Evolutionary conservation across 257 asterid genomes (phyloP).

Genomic region (Salvia hispanica): DNA sequence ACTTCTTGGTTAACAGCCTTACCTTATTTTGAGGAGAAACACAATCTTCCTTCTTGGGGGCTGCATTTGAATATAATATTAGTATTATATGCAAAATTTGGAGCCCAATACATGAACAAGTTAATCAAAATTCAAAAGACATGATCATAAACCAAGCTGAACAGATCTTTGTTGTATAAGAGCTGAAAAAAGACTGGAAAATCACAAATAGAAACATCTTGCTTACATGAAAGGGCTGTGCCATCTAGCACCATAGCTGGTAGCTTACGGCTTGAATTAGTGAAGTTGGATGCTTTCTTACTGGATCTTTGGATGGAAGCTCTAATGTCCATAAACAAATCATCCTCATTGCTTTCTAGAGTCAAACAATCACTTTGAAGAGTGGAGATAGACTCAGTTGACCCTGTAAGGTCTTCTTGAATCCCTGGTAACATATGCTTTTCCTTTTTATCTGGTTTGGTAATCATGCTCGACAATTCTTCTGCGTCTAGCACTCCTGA

Average conservation of each 20-base stretch:
- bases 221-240: conserved; percentile 59
- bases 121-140: background rate
- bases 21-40: conserved; percentile 53
- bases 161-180: conserved; percentile 1
- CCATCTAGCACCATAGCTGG: conserved; percentile 38
- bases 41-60: conserved; percentile 45
- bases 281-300: conserved; percentile 42
- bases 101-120: conserved; percentile 20
- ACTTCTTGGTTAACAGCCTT: conserved; percentile 18
- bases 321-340: conserved; percentile 87
- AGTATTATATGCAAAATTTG: conserved; percentile 20
- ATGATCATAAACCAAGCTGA: background rate
- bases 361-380: conserved; percentile 70
- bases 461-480: conserved; percentile 74
- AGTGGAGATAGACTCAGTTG: conserved; percentile 78
- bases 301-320: conserved; percentile 97
- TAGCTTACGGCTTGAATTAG: conserved; percentile 37
- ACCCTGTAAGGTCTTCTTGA: conserved; percentile 71
- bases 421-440: conserved; percentile 58
- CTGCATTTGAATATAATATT: conserved; percentile 47
- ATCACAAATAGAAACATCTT: conserved; percentile 16
- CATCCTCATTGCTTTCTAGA: conserved; percentile 71
- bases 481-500: conserved; percentile 87
- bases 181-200: background rate
- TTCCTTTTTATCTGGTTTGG: conserved; percentile 52